phyloP scores from a whole-genome alignment of 2,329 filamentous ascomycete species.

The Sarocladium brachiariae region DNA sequence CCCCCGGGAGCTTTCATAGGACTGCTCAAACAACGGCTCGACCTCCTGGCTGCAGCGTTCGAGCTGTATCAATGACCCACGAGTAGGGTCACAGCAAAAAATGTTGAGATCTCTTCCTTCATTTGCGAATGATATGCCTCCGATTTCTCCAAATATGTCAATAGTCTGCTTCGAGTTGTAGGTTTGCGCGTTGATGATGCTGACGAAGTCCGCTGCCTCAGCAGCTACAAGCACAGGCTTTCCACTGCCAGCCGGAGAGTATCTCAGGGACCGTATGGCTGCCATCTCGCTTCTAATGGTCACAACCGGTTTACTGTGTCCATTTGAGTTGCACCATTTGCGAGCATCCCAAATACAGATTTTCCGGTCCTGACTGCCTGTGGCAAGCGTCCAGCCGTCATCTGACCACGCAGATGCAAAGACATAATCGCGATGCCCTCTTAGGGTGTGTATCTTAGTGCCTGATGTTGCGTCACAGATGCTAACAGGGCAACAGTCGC shows the following conservation, averaged over 20 bases:
- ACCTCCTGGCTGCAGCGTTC: constrained; percentile 35
- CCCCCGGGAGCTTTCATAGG: not conserved
- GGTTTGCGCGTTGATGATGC: constrained; percentile 60
- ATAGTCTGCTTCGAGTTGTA: constrained; percentile 62
- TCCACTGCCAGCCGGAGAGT: constrained; percentile 65
- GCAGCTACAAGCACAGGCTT: constrained; percentile 61
- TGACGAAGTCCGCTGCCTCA: constrained; percentile 69
- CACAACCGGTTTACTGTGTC: constrained; percentile 38
- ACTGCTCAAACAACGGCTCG: constrained; percentile 18
- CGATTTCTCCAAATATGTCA: constrained; percentile 70
- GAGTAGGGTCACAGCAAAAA: constrained; percentile 56
- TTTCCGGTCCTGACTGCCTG: constrained; percentile 67
- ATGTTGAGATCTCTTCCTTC: constrained; percentile 63
- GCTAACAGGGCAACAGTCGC: constrained; percentile 58
- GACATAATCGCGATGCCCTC: constrained; percentile 61
- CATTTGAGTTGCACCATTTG: constrained; percentile 52
- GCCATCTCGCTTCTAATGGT: constrained; percentile 60
- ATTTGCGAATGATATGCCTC: constrained; percentile 59
- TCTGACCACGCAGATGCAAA: constrained; percentile 78
- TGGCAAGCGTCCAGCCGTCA: constrained; percentile 69
- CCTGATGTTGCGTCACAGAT: constrained; percentile 66
- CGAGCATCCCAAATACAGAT: constrained; percentile 73
- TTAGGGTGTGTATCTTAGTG: constrained; percentile 47
- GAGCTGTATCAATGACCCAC: constrained; percentile 61
- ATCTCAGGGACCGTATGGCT: constrained; percentile 61